Percentiles rank a stretch among this genome's conserved stretches.
phyloP scores from a whole-genome alignment of 192 early-diverging fungal species.

The Chytriomyces sp. region DNA sequence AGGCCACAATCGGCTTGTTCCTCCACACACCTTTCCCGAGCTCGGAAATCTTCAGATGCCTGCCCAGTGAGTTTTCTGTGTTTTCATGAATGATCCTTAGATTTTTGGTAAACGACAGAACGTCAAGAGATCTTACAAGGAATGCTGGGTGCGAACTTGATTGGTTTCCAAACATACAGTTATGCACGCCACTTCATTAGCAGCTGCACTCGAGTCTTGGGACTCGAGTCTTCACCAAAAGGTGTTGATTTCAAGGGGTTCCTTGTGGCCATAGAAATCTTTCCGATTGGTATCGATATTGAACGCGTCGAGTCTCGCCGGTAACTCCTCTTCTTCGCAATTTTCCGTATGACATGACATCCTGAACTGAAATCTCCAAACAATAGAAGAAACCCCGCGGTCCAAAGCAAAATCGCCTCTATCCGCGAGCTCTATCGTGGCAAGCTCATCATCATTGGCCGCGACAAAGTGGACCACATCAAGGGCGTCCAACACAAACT shows the following conservation, averaged over 20 bases:
- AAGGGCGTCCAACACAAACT: slow-evolving; percentile 95
- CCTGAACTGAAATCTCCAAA: neutral
- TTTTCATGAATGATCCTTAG: neutral
- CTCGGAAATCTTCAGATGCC: slow-evolving; percentile 62
- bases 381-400: slow-evolving; percentile 62
- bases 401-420: slow-evolving; percentile 75
- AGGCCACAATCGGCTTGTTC: slow-evolving; percentile 58
- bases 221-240: slow-evolving; percentile 85
- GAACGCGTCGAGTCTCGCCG: slow-evolving; percentile 60
- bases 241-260: slow-evolving; percentile 83
- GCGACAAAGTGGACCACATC: slow-evolving; percentile 92
- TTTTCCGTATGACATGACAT: neutral
- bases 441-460: slow-evolving; percentile 94
- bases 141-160: slow-evolving; percentile 87
- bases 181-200: slow-evolving; percentile 91
- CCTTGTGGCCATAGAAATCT: slow-evolving; percentile 81
- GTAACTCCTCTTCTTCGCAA: slow-evolving; percentile 2
- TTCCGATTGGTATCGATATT: slow-evolving; percentile 97
- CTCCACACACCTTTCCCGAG: slow-evolving; percentile 62
- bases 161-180: slow-evolving; percentile 97
- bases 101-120: slow-evolving; percentile 28
- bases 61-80: slow-evolving; percentile 48
- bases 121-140: slow-evolving; percentile 84
- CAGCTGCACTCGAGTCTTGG: slow-evolving; percentile 91
- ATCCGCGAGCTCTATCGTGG: slow-evolving; percentile 82